Evolutionary conservation across 352 stramenopile species (phyloP).

Genomic region (Peronospora farinosa): DNA sequence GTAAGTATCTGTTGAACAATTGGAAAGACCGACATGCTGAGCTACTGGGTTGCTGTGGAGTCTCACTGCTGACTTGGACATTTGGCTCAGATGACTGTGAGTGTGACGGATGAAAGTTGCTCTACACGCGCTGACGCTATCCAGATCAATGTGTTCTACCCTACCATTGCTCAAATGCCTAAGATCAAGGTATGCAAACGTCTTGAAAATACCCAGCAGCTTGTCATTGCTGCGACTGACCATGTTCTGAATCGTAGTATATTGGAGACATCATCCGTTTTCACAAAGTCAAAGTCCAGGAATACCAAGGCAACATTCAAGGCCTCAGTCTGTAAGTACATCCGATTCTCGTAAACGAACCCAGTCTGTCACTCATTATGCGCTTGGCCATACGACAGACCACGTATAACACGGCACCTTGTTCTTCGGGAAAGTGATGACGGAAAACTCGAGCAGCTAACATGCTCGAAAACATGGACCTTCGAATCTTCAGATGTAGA

Average conservation of each 20-base stretch:
- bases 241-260: conserved; percentile 27
- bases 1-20: conserved; percentile 31
- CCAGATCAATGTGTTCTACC: conserved; percentile 62
- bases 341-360: not conserved
- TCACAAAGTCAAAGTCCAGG: conserved; percentile 66
- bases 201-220: not conserved
- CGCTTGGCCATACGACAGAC: conserved; percentile 12
- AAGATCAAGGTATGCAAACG: conserved; percentile 40
- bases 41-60: not conserved
- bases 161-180: conserved; percentile 51
- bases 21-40: not conserved
- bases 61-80: not conserved
- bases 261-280: conserved; percentile 76
- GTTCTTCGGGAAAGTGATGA: conserved; percentile 37
- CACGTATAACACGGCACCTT: conserved; percentile 45
- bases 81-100: conserved; percentile 55
- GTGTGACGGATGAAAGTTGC: conserved; percentile 58
- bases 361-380: not conserved
- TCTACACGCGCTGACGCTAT: conserved; percentile 46
- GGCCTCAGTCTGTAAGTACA: conserved; percentile 44
- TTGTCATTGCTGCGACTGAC: not conserved
- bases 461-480: conserved; percentile 51
- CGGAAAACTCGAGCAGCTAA: conserved; percentile 37
- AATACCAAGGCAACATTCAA: conserved; percentile 51
- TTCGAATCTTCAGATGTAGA: conserved; percentile 51